Base-by-base conservation (phyloP, 306 rosid species). In the Castanea crenata region DNA sequence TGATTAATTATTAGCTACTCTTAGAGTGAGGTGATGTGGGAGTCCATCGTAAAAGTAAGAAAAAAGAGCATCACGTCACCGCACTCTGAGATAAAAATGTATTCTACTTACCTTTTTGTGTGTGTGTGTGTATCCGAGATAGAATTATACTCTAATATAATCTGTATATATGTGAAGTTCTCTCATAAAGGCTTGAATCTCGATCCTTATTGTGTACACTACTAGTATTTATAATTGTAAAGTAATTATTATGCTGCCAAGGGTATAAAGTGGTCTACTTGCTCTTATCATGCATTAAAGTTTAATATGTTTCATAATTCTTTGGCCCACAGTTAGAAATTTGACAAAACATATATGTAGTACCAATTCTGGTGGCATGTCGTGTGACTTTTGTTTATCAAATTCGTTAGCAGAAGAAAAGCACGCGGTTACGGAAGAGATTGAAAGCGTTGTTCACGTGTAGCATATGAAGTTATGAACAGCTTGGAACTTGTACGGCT, bases 151-250 rank as follows among this genome's bases (percentile, higher is more conserved):
- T 38, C 0, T 38, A 38, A 0, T 0, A 38, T 7, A 38, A 38
- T 38, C 0, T 7, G 46, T 2, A 38, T 38, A 0, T 2, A 38
- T 38, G 0, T 7, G 3, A 38, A 38, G 0, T 7, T 38, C 0
- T 0, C 0, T 8, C 1, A 8, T 38, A 7, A 8, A 38, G 0
- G 2, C 3, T 8, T 8, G 3, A 38, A 38, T 8, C 0, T 38
- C 1, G 0, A 0, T 38, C 0, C 0, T 35, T 6, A 35, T 1
- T 1, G 0, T 1, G 0, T 10, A 1, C 0, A 38, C 1, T 38
- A 38, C 11, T 7, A 1, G 0, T 0, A 38, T 0, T 8, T 38
- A 0, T 38, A 7, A 7, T 38, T 8, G 3, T 38, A 0, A 38
- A 2, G 3, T 0, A 2, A 8, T 38, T 38, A 38, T 38, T 7